phyloP scores from a whole-genome alignment of 2,329 filamentous ascomycete species.

The Penicillium sp. region DNA sequence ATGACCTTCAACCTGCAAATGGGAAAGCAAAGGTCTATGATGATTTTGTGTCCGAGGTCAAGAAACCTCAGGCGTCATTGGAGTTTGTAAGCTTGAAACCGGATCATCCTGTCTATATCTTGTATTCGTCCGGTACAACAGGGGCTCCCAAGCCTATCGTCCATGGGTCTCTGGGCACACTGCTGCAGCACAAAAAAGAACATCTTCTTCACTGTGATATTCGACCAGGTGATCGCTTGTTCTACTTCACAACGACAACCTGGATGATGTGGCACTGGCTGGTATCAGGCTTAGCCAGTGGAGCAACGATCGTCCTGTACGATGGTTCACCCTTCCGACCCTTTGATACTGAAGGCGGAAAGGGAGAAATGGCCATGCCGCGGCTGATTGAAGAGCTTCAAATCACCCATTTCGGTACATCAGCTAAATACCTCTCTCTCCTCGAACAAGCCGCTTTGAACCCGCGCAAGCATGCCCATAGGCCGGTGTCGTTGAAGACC shows the following conservation, averaged over 20 bases:
- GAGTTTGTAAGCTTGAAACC: slow-evolving; percentile 75
- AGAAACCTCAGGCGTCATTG: slow-evolving; percentile 43
- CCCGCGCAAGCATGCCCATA: slow-evolving; percentile 53
- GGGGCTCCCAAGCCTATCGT: slow-evolving; percentile 87
- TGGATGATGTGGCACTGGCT: slow-evolving; percentile 99
- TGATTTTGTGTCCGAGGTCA: slow-evolving; percentile 47
- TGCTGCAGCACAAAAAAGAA: slow-evolving; percentile 97
- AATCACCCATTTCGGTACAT: slow-evolving; percentile 93
- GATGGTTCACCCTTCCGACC: slow-evolving; percentile 88
- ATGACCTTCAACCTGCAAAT: slow-evolving; percentile 32
- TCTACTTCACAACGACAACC: slow-evolving; percentile 92
- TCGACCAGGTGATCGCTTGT: slow-evolving; percentile 66
- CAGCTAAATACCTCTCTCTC: slow-evolving; percentile 86
- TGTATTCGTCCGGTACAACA: slow-evolving; percentile 92
- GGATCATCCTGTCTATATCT: slow-evolving; percentile 86
- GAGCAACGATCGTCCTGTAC: slow-evolving; percentile 81
- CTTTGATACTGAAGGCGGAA: slow-evolving; percentile 51
- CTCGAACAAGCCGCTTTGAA: slow-evolving; percentile 74
- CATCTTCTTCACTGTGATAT: slow-evolving; percentile 85
- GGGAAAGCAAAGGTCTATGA: slow-evolving; percentile 44
- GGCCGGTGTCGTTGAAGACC: slow-evolving; percentile 41
- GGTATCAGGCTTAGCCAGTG: slow-evolving; percentile 77
- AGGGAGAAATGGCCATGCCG: slow-evolving; percentile 78
- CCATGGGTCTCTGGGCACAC: slow-evolving; percentile 82
- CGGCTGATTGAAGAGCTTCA: slow-evolving; percentile 73